phyloP scores from a whole-genome alignment of 768 basidiomycete genomes.

The Boletellus sp. region DNA sequence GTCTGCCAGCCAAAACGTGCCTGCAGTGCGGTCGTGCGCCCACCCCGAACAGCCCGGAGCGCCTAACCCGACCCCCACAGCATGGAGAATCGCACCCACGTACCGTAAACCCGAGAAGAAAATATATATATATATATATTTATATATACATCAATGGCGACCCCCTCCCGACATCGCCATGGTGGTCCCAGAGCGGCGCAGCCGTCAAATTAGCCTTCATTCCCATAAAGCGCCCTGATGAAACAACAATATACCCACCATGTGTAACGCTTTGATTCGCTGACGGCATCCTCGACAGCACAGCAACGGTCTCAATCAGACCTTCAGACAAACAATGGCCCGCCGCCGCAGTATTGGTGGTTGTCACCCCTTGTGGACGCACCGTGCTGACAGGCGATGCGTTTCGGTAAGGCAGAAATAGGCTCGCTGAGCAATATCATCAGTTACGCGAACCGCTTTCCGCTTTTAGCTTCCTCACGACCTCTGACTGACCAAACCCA shows the following conservation, averaged over 20 bases:
- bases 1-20: conserved; percentile 1
- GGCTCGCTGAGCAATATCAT: too few species aligned
- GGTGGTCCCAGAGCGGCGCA: conserved; percentile 15
- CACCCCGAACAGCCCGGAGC: neutral
- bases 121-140: neutral
- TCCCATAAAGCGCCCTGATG: conserved; percentile 13
- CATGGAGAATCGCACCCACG: too few species aligned
- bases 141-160: too few species aligned
- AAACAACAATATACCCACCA: conserved; percentile 14
- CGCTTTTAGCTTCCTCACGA: neutral
- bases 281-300: conserved; percentile 14
- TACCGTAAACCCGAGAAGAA: neutral
- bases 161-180: neutral
- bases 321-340: conserved; percentile 4
- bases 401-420: too few species aligned
- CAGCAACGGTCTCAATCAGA: too few species aligned
- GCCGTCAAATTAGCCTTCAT: conserved; percentile 20
- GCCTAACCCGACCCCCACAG: too few species aligned
- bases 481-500: neutral
- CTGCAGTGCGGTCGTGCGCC: neutral
- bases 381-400: too few species aligned
- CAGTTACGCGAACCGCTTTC: too few species aligned
- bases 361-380: too few species aligned
- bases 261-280: conserved; percentile 7
- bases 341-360: neutral